Evolutionary conservation across 2,329 filamentous ascomycete species (phyloP).

Genomic region (Aureobasidium sp.): DNA sequence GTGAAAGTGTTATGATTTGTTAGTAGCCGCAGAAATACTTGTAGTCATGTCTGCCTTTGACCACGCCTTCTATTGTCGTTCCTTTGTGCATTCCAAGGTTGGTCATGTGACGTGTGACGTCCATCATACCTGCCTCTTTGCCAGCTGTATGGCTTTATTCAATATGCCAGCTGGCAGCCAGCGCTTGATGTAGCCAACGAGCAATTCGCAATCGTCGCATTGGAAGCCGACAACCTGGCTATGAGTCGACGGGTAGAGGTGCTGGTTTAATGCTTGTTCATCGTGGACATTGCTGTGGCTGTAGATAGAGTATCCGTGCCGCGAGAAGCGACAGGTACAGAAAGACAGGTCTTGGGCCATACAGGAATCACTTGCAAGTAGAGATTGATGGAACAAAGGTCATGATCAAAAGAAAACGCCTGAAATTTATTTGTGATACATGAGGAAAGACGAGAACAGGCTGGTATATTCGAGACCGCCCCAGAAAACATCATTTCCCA

Average conservation of each 20-base stretch:
- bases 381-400: neutral
- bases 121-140: neutral
- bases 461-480: slow-evolving; percentile 16
- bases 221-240: neutral
- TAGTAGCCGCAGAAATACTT: neutral
- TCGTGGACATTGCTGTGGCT: no score
- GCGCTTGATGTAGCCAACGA: neutral
- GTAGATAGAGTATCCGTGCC: neutral
- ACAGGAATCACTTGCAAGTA: neutral
- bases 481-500: slow-evolving; percentile 25
- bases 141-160: neutral
- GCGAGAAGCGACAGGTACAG: neutral
- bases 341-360: neutral
- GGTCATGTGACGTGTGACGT: slow-evolving; percentile 3
- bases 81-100: slow-evolving; percentile 1
- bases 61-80: slow-evolving; percentile 5
- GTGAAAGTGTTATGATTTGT: neutral
- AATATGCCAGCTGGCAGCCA: neutral
- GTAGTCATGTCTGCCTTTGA: neutral
- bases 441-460: slow-evolving; percentile 14
- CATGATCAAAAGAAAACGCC: slow-evolving; percentile 16
- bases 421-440: slow-evolving; percentile 18
- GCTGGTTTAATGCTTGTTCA: neutral
- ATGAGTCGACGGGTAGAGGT: neutral
- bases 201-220: neutral